Evolutionary conservation across 768 basidiomycete genomes (phyloP).

Genomic region (Thelephora ganbajun): DNA sequence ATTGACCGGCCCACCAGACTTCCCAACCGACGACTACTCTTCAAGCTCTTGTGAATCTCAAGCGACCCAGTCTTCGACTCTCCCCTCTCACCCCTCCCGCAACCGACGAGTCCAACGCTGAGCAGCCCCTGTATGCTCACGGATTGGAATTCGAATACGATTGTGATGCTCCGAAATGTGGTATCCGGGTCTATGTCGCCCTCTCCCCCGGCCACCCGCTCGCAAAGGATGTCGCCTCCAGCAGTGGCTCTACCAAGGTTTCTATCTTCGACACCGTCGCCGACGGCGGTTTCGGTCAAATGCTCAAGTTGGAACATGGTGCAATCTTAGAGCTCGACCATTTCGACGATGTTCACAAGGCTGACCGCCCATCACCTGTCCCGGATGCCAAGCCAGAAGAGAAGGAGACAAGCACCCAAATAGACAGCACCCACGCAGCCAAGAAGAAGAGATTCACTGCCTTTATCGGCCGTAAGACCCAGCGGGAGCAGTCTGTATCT

Average conservation of each 20-base stretch:
- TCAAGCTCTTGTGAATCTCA: slow-evolving; percentile 89
- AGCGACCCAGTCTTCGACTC: slow-evolving; percentile 74
- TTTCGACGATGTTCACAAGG: slow-evolving; percentile 33
- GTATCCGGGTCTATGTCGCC: slow-evolving; percentile 64
- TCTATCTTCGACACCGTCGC: slow-evolving; percentile 51
- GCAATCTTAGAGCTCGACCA: slow-evolving; percentile 69
- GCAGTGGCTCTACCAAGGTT: slow-evolving; percentile 24
- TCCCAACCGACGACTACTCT: slow-evolving; percentile 84
- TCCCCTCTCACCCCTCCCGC: slow-evolving; percentile 39
- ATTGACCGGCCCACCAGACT: slow-evolving; percentile 24
- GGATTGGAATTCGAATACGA: slow-evolving; percentile 88
- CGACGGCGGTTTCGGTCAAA: slow-evolving; percentile 72
- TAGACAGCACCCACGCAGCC: slow-evolving; percentile 12
- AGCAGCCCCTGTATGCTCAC: slow-evolving; percentile 32
- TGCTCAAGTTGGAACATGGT: slow-evolving; percentile 62
- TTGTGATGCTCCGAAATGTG: slow-evolving; percentile 77
- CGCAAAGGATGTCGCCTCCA: slow-evolving; percentile 17
- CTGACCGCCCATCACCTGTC: slow-evolving; percentile 4
- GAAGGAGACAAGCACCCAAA: slow-evolving; percentile 5
- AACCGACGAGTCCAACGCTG: slow-evolving; percentile 20
- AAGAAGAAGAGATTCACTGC: slow-evolving; percentile 40
- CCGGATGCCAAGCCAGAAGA: slow-evolving; percentile 7
- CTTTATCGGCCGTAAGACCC: slow-evolving; percentile 53
- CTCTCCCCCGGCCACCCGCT: slow-evolving; percentile 53
- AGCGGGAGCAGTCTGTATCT: slow-evolving; percentile 35